Conservation (phyloP, 2,329 filamentous ascomycete genomes). For the Cytospora chrysosperma region DNA sequence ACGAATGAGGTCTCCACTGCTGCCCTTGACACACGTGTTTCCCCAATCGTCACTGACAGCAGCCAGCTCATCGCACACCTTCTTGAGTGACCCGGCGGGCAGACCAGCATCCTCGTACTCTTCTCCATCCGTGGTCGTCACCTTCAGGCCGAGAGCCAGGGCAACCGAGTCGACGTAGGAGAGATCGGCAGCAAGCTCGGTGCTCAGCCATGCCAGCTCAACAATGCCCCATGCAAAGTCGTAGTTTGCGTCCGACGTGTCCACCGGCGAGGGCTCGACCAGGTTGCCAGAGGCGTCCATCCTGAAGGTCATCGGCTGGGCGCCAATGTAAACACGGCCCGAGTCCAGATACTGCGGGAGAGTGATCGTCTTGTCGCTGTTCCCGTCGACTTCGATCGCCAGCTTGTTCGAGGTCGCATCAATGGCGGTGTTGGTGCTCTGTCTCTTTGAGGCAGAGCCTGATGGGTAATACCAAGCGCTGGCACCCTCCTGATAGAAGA, state of each 20-base stretch:
- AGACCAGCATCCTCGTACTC: constrained; percentile 5
- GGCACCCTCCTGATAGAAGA: constrained; percentile 44
- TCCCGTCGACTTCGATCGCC: not conserved
- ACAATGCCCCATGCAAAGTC: constrained; percentile 50
- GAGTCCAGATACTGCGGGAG: constrained; percentile 35
- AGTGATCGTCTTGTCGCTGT: constrained; percentile 1
- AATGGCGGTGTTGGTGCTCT: not conserved
- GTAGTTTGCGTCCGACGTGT: constrained; percentile 55
- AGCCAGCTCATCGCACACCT: constrained; percentile 29
- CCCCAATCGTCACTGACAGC: constrained; percentile 45
- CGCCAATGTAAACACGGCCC: constrained; percentile 56
- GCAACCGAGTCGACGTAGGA: constrained; percentile 53
- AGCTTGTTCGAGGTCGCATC: constrained; percentile 2
- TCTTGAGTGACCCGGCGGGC: constrained; percentile 12
- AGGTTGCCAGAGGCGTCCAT: constrained; percentile 64
- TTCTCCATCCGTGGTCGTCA: constrained; percentile 31
- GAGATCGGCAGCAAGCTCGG: constrained; percentile 47
- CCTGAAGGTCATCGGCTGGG: constrained; percentile 55
- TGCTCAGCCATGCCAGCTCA: constrained; percentile 45
- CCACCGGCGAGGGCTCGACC: constrained; percentile 67
- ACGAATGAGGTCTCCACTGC: constrained; percentile 40
- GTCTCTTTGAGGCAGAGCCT: constrained; percentile 52
- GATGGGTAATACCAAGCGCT: constrained; percentile 55
- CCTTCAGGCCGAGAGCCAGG: constrained; percentile 49
- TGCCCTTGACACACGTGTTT: constrained; percentile 42